Evolutionary conservation across 129 eudicot species (phyloP).

Genomic region (Chrysanthemum lavandulifolium): DNA sequence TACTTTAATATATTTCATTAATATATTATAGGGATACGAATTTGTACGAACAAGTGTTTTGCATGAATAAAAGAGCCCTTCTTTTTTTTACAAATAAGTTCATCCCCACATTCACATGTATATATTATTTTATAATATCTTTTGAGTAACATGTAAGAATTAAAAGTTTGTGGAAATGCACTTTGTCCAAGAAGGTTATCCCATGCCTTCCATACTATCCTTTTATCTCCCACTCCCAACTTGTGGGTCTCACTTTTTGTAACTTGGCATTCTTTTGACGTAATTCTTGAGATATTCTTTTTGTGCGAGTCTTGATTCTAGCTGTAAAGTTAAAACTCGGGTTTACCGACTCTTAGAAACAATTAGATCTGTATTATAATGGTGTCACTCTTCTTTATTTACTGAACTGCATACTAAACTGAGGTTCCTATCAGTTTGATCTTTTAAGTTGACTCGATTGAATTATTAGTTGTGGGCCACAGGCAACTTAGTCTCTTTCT

Average conservation of each 20-base stretch:
- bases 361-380: background rate
- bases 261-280: constrained; percentile 29
- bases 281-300: constrained; percentile 17
- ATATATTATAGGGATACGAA: constrained; percentile 25
- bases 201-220: constrained; percentile 41
- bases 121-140: constrained; percentile 39
- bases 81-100: constrained; percentile 13
- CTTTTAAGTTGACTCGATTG: constrained; percentile 1
- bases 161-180: constrained; percentile 41
- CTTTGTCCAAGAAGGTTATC: constrained; percentile 48
- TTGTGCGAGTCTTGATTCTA: background rate
- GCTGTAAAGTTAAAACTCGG: background rate
- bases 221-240: constrained; percentile 38
- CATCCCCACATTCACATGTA: constrained; percentile 30
- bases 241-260: constrained; percentile 46
- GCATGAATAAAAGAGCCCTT: constrained; percentile 11
- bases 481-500: constrained; percentile 1
- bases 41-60: constrained; percentile 35
- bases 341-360: background rate
- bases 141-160: constrained; percentile 46
- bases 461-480: constrained; percentile 18
- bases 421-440: constrained; percentile 4
- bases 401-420: background rate
- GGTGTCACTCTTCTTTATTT: background rate
- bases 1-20: constrained; percentile 7